Evolutionary conservation across 2,329 filamentous ascomycete species (phyloP).

Genomic region (Didymella pomorum): DNA sequence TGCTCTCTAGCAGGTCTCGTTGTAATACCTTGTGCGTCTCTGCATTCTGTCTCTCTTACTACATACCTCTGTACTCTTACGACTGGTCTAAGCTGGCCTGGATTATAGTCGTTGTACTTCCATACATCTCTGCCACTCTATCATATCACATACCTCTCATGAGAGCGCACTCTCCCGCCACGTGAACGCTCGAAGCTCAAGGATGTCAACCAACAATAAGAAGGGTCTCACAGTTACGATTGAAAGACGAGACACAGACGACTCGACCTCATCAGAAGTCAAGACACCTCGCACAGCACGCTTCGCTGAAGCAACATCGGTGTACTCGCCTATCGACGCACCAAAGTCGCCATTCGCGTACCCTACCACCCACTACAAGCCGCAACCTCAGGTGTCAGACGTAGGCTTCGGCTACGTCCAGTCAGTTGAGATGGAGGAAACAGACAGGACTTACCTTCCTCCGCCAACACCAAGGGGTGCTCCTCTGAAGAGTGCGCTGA

Average conservation of each 20-base stretch:
- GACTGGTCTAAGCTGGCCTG: slow-evolving; percentile 52
- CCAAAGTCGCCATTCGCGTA: slow-evolving; percentile 58
- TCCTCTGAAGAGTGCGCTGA: slow-evolving; percentile 92
- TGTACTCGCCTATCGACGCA: slow-evolving; percentile 77
- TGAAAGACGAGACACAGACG: slow-evolving; percentile 52
- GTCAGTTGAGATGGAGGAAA: slow-evolving; percentile 64
- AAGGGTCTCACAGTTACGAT: slow-evolving; percentile 53
- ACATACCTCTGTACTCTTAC: slow-evolving; percentile 32
- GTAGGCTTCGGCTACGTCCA: slow-evolving; percentile 91
- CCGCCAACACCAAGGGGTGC: slow-evolving; percentile 70
- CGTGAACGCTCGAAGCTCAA: slow-evolving; percentile 46
- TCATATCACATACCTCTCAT: slow-evolving; percentile 35
- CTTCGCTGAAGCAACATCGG: slow-evolving; percentile 81
- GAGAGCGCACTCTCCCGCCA: slow-evolving; percentile 44
- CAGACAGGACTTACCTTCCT: slow-evolving; percentile 55
- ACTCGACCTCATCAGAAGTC: slow-evolving; percentile 53
- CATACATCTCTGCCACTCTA: slow-evolving; percentile 34
- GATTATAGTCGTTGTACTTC: slow-evolving; percentile 45
- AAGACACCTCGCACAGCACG: slow-evolving; percentile 77
- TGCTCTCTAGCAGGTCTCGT: slow-evolving; percentile 53
- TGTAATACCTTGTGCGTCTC: slow-evolving; percentile 51
- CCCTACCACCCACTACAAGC: slow-evolving; percentile 63
- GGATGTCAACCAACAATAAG: slow-evolving; percentile 58
- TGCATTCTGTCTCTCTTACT: slow-evolving; percentile 37
- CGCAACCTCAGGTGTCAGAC: slow-evolving; percentile 78